Percentiles rank a stretch among this genome's conserved stretches.
Conservation (phyloP, 495 filamentous ascomycete genomes). For the Sabuloglossum arenarium region DNA sequence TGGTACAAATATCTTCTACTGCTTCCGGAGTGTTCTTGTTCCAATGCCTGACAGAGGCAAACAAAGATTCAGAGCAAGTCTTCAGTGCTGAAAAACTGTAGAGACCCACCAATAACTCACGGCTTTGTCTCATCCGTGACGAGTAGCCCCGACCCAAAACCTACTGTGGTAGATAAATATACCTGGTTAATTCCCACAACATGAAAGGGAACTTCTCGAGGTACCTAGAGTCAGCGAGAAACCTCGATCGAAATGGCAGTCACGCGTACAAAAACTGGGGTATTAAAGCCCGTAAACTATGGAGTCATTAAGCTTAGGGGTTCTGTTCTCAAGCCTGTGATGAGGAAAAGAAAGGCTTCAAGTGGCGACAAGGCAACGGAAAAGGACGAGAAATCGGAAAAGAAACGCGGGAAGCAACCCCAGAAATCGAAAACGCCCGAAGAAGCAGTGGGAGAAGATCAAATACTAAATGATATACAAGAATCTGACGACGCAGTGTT, state of each 20-base stretch:
- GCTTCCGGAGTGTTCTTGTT: background rate
- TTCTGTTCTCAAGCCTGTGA: too few relatives aligned
- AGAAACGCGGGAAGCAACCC: background rate
- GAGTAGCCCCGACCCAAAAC: too few relatives aligned
- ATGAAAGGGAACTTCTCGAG: background rate
- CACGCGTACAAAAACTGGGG: background rate
- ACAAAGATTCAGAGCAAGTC: background rate
- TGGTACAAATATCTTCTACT: too few relatives aligned
- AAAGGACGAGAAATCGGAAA: background rate
- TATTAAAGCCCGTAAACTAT: too few relatives aligned
- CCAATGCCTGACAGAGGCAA: background rate
- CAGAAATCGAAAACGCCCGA: too few relatives aligned
- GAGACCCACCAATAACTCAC: background rate
- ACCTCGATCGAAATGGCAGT: background rate
- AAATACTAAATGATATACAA: too few relatives aligned
- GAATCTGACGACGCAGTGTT: background rate
- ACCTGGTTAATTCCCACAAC: background rate
- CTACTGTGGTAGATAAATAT: background rate
- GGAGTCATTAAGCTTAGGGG: too few relatives aligned
- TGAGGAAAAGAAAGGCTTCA: too few relatives aligned
- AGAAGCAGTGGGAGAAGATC: too few relatives aligned
- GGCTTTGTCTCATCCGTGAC: background rate
- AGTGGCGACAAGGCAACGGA: too few relatives aligned
- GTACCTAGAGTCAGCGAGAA: background rate
- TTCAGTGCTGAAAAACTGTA: background rate